Base-by-base conservation (phyloP, 805 yeast species). In the Groenewaldozyma tartarivorans region DNA sequence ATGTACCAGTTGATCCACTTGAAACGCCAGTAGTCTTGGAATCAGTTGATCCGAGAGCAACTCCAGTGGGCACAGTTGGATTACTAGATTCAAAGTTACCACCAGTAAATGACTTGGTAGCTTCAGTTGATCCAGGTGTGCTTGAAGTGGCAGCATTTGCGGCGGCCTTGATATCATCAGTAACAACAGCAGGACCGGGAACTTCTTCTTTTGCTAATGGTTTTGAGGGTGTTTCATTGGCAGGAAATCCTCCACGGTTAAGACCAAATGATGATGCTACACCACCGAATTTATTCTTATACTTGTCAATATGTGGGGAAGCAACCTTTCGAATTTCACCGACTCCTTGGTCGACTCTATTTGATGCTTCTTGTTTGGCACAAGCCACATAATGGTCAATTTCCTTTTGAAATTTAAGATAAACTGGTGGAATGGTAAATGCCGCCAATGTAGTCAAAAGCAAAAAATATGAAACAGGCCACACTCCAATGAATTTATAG, bases 391-490 rank as follows among this genome's bases (percentile, higher is more conserved):
- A 48, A 32, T 73, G 74, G 64, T 82, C 87, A 56, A 88, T 81
- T 68, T 83, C 80, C 56, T 71, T 71, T 71, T 85, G 79, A 74
- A 82, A 77, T 51, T 71, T 71, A 53, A 74, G 65, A 70, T 88
- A 90, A 47, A 81, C 55, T 21, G 72, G 74, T 44, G 97, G 97
- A 35, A 74, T 66, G 34, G 94, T 63, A 72, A 90, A 90, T 13
- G 81, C 71, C 17, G 68, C 56, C 37, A 83, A 61, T 37, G 79
- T 77, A 34, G 75, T 60, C 38, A 74, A 58, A 51, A 81, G 68
- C 22, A 77, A 54, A 51, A 87, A 62, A 21, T 81, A 68, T 74
- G 80, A 81, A 43, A 88, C 61, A 19, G 94, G 75, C 60, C 87
- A 67, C 74, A 79, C 69, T 24, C 84, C 77, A 48, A 94, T 81